Evolutionary conservation across 352 stramenopile genomes (phyloP).

Genomic region (Pythium oligandrum): DNA sequence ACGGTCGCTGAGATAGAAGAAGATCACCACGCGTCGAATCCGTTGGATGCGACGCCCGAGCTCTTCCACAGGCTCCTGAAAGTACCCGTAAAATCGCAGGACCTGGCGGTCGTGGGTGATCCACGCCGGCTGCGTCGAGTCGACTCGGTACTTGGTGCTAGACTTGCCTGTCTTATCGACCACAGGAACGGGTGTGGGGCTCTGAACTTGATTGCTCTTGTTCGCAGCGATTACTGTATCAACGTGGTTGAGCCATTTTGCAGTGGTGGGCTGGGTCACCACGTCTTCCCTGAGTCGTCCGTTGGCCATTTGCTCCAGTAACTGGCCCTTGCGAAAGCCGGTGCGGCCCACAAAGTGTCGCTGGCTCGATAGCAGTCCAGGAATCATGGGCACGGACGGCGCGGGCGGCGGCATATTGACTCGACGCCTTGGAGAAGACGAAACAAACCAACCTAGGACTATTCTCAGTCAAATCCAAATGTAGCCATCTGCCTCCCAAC

Average conservation of each 20-base stretch:
- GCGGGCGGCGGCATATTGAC: not conserved
- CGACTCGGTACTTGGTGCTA: constrained; percentile 42
- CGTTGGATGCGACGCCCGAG: constrained; percentile 16
- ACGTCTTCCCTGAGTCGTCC: constrained; percentile 8
- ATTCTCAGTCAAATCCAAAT: no score
- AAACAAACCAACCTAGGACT: no score
- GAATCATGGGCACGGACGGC: constrained; percentile 33
- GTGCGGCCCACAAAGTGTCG: constrained; percentile 33
- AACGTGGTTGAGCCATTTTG: constrained; percentile 10
- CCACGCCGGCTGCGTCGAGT: constrained; percentile 50
- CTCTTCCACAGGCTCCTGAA: constrained; percentile 51
- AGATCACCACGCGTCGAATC: constrained; percentile 63
- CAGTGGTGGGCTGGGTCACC: constrained; percentile 21
- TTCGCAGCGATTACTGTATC: constrained; percentile 1
- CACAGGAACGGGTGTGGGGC: not conserved
- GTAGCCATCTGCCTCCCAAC: no score
- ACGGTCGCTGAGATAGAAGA: constrained; percentile 80
- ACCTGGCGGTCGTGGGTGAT: constrained; percentile 77
- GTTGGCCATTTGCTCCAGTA: constrained; percentile 57
- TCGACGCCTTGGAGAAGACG: no score
- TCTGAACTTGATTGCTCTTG: constrained; percentile 17
- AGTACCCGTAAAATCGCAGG: constrained; percentile 90
- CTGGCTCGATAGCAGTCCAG: constrained; percentile 50
- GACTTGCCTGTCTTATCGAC: constrained; percentile 4
- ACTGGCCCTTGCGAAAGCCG: constrained; percentile 56